A percentile compares a stretch with the other conserved stretches of the same genome.
Conservation (phyloP, 140 eudicot genomes). For the Flaveria floridana region DNA sequence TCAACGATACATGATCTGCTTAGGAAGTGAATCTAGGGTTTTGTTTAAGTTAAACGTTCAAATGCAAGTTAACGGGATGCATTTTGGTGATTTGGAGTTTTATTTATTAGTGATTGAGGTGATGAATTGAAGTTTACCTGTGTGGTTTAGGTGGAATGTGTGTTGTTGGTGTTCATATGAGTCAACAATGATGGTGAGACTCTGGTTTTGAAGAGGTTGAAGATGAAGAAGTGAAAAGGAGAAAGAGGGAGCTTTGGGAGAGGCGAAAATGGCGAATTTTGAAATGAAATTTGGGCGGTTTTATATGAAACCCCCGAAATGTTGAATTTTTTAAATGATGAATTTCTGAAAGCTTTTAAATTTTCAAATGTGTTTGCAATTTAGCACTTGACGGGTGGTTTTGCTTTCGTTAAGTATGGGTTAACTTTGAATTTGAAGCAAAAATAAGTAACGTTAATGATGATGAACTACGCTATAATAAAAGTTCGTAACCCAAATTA, state of each 20-base stretch:
- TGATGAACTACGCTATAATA: no score
- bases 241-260: constrained; percentile 35
- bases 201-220: constrained; percentile 28
- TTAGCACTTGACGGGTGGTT: no score
- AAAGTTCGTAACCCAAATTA: no score
- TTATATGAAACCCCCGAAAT: constrained; percentile 24
- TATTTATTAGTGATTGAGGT: background rate
- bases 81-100: background rate
- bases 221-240: constrained; percentile 12
- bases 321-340: background rate
- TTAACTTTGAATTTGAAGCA: no score
- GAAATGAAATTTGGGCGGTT: constrained; percentile 49
- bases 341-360: constrained; percentile 1
- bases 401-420: no score
- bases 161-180: constrained; percentile 14
- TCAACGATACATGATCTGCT: no score
- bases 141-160: background rate
- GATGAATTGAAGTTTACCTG: constrained; percentile 9
- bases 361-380: constrained; percentile 27
- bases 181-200: constrained; percentile 21
- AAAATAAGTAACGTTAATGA: no score
- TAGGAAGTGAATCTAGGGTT: no score
- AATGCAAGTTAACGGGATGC: background rate
- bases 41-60: background rate
- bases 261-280: constrained; percentile 47